Conservation (phyloP, 768 basidiomycete genomes). For the Dacryopinax primogenitus region DNA sequence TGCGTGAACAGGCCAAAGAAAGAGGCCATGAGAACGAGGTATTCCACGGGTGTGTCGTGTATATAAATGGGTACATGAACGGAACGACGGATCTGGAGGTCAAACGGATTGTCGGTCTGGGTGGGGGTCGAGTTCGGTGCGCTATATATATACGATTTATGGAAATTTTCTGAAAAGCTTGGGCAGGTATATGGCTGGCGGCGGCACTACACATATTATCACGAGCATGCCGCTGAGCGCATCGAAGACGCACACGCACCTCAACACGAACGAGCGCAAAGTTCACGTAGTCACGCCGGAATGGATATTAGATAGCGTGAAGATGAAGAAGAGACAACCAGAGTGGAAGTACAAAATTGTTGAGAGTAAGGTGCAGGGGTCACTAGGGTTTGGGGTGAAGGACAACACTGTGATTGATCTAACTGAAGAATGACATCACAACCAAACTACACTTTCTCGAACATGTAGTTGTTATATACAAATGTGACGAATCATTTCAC, state of each 20-base stretch:
- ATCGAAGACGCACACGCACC: slow-evolving; percentile 53
- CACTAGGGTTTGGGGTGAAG: background rate
- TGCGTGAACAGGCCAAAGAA: slow-evolving; percentile 26
- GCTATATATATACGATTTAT: slow-evolving; percentile 23
- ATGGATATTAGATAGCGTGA: slow-evolving; percentile 42
- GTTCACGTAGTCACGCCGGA: slow-evolving; percentile 45
- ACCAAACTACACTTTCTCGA: no score
- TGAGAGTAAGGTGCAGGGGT: slow-evolving; percentile 22
- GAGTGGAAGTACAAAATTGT: slow-evolving; percentile 49
- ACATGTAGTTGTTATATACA: no score
- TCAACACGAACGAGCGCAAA: slow-evolving; percentile 40
- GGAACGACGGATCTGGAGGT: slow-evolving; percentile 71
- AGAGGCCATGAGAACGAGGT: slow-evolving; percentile 15
- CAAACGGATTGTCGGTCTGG: slow-evolving; percentile 49
- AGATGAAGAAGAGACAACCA: slow-evolving; percentile 42
- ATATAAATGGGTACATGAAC: slow-evolving; percentile 41
- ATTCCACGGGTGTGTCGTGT: background rate
- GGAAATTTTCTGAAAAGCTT: slow-evolving; percentile 9
- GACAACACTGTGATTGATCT: background rate
- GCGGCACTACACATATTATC: slow-evolving; percentile 59
- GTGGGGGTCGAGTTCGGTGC: slow-evolving; percentile 55
- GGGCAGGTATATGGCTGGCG: slow-evolving; percentile 41
- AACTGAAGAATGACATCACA: background rate
- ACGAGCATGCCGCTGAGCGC: slow-evolving; percentile 59
- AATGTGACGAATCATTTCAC: no score